phyloP scores from a whole-genome alignment of 768 basidiomycete species.

The Suillus placidus region DNA sequence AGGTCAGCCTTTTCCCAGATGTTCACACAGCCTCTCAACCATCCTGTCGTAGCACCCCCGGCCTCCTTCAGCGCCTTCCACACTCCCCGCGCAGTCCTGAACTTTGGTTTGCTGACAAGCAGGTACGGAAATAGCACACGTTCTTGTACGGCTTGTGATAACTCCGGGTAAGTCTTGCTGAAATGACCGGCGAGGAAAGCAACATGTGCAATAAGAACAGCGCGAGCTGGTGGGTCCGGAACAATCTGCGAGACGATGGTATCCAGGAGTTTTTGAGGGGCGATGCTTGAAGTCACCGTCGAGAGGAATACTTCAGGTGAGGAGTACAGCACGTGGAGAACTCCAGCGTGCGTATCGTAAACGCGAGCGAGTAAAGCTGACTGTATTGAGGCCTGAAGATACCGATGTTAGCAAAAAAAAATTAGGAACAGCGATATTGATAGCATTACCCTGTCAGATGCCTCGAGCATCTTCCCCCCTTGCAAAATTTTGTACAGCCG shows the following conservation, averaged over 20 bases:
- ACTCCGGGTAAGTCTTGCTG: conserved; percentile 29
- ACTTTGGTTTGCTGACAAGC: conserved; percentile 70
- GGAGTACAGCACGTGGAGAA: conserved; percentile 71
- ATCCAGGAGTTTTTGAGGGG: conserved; percentile 29
- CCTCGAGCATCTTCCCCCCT: conserved; percentile 23
- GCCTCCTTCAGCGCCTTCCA: conserved; percentile 69
- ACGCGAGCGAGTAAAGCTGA: conserved; percentile 69
- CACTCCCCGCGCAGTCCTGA: conserved; percentile 63
- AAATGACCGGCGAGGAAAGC: conserved; percentile 58
- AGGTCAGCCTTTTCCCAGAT: conserved; percentile 39
- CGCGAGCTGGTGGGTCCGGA: conserved; percentile 50
- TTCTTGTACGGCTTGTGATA: conserved; percentile 45
- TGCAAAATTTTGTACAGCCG: conserved; percentile 49
- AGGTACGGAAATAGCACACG: conserved; percentile 72
- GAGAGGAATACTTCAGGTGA: conserved; percentile 49
- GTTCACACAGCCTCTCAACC: conserved; percentile 59
- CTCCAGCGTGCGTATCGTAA: conserved; percentile 60
- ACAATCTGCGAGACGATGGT: conserved; percentile 27
- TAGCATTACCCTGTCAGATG: conserved; percentile 44
- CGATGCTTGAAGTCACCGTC: conserved; percentile 19
- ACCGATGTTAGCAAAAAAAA: background rate
- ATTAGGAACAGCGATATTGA: background rate
- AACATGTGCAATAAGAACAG: conserved; percentile 56
- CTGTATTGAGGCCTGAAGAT: conserved; percentile 53
- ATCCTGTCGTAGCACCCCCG: conserved; percentile 33